These are phyloP conservation scores for Penicillium frequentans DNA, from an alignment of 2,329 filamentous ascomycete genomes.

Conservation along the genomic window DNA sequence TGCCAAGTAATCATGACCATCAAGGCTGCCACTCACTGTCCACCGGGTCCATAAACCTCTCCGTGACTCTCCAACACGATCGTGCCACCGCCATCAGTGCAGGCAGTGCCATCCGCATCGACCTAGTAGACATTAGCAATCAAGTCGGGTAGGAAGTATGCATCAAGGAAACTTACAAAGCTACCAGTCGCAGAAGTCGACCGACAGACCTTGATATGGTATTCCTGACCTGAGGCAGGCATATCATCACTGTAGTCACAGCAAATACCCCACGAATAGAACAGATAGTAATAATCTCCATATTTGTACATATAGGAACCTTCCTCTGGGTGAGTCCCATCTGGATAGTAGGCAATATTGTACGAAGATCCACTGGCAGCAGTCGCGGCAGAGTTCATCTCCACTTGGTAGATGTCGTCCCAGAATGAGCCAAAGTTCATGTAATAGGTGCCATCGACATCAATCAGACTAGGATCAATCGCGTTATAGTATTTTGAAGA, in stretches of 20 bases:
- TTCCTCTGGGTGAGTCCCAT: conserved; percentile 56
- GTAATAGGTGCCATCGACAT: conserved; percentile 44
- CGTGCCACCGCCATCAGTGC: conserved; percentile 59
- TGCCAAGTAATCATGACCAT: not conserved
- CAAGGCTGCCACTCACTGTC: conserved; percentile 54
- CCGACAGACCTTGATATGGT: conserved; percentile 66
- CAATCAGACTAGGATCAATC: conserved; percentile 60
- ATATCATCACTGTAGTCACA: conserved; percentile 55
- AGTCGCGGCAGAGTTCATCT: conserved; percentile 43
- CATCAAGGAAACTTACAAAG: conserved; percentile 45
- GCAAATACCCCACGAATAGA: conserved; percentile 62
- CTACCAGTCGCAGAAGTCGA: conserved; percentile 52
- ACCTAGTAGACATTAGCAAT: conserved; percentile 25
- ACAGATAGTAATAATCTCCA: conserved; percentile 62
- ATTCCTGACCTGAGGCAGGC: conserved; percentile 61
- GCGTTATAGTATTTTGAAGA: conserved; percentile 54
- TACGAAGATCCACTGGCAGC: conserved; percentile 36
- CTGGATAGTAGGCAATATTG: conserved; percentile 56
- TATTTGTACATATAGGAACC: conserved; percentile 58
- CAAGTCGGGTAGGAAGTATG: not conserved
- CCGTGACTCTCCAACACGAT: conserved; percentile 61
- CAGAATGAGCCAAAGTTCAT: conserved; percentile 70
- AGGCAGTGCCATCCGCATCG: conserved; percentile 56
- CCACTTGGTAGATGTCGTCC: conserved; percentile 62
- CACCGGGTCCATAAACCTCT: conserved; percentile 64